These are phyloP conservation scores for Penstemon newberryi DNA, from an alignment of 257 asterid genomes.

Conservation along the genomic window DNA sequence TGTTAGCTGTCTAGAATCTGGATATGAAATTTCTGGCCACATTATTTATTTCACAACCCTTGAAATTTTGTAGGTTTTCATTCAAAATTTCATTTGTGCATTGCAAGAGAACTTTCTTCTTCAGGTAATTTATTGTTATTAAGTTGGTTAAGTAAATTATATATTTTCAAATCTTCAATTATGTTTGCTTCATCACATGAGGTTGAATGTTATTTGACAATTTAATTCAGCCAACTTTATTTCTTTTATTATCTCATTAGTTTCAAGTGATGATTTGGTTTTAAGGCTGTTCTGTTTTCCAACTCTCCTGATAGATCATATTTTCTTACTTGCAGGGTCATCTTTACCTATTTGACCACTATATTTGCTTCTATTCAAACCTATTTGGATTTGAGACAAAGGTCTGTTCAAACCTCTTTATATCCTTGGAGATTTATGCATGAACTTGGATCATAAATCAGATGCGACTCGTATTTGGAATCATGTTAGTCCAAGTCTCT, in stretches of 20 bases:
- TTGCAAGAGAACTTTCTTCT: slow-evolving; percentile 93
- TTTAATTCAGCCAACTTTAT: slow-evolving; percentile 5
- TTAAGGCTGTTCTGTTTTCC: neutral
- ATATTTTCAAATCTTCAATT: slow-evolving; percentile 9
- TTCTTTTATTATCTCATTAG: neutral
- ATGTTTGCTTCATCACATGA: slow-evolving; percentile 17
- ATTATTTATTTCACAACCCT: slow-evolving; percentile 23
- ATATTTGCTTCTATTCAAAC: slow-evolving; percentile 93
- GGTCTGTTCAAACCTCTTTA: slow-evolving; percentile 40
- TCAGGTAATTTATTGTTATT: slow-evolving; percentile 59
- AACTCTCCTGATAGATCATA: neutral
- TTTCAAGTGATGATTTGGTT: slow-evolving; percentile 1
- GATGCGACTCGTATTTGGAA: neutral
- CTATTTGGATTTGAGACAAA: slow-evolving; percentile 96
- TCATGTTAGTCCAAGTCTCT: neutral
- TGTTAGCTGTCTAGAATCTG: too few relatives aligned
- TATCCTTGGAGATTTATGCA: too few relatives aligned
- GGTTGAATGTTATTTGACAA: slow-evolving; percentile 3
- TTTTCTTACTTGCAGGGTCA: slow-evolving; percentile 79
- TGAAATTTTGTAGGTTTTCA: slow-evolving; percentile 58
- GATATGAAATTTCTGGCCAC: slow-evolving; percentile 1
- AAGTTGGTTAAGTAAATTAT: neutral
- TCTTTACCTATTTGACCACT: slow-evolving; percentile 78
- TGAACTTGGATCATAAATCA: neutral
- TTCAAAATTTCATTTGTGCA: slow-evolving; percentile 97